Percentiles rank a stretch among this genome's conserved stretches.
Conservation (phyloP, 139 green algal genomes). For the Volvox reticuliferus region DNA sequence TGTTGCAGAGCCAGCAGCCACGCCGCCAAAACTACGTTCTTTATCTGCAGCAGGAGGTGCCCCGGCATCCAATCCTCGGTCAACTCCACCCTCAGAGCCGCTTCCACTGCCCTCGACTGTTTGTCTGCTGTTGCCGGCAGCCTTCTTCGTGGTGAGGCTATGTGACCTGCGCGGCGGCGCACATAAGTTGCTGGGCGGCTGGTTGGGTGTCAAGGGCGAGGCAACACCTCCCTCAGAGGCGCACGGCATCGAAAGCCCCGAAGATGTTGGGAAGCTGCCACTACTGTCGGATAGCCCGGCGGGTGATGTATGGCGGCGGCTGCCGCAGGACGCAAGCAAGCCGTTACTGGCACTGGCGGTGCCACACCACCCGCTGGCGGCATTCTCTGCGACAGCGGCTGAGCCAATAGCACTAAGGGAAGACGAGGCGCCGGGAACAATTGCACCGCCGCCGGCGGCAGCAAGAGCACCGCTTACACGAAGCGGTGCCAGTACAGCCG, state of each 20-base stretch:
- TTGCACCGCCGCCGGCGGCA: not conserved
- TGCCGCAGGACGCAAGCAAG: not conserved
- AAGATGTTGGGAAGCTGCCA: not conserved
- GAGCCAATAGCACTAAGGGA: too few relatives aligned
- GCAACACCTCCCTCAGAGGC: not conserved
- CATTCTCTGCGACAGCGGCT: not conserved
- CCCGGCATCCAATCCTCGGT: not conserved
- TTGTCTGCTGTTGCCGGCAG: not conserved
- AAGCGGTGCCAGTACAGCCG: slow-evolving; percentile 3
- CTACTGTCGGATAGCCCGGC: not conserved
- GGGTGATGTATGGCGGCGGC: not conserved
- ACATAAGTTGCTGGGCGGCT: not conserved
- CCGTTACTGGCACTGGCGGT: not conserved
- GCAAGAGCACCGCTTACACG: not conserved
- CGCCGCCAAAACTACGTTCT: not conserved
- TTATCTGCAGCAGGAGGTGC: not conserved
- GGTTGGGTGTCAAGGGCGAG: not conserved
- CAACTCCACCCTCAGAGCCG: not conserved
- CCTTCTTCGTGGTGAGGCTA: not conserved
- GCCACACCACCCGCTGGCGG: not conserved
- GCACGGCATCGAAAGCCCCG: not conserved
- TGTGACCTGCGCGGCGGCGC: not conserved
- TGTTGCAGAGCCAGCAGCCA: too few relatives aligned
- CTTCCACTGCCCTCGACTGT: not conserved
- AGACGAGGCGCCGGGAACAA: too few relatives aligned